Base-by-base conservation (phyloP, 108 stramenopile species). In the Nitzschia sp. region DNA sequence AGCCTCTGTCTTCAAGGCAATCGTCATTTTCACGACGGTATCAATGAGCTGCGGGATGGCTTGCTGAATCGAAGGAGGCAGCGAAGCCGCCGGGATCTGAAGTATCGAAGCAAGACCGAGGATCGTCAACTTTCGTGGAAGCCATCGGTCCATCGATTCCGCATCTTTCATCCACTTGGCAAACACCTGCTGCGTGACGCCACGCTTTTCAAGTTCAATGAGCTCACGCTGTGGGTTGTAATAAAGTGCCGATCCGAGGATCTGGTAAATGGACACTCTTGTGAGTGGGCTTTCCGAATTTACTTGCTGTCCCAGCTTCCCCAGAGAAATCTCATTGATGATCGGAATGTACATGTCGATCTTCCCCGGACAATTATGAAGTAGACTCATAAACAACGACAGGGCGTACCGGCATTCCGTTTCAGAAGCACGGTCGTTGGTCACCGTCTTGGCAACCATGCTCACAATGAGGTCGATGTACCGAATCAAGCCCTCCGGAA, bases 401-500 rank as follows among this genome's bases (percentile, higher is more conserved):
- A 94, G 78, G 17, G 92, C 92, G 64, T 90, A 88, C 2, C 92
- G 79, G 56, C 88, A 89, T 84, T 98, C 97, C 26, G 73, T 74
- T 70, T 97, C 95, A 13, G 88, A 88, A 11, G 92, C 78, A 17
- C 90, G 68, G 38, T 96, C 94, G 57, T 90, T 91, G 21, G 85
- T 75, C 0, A 97, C 82, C 13, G 95, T 91, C 64, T 94, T 91
- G n/a, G 86, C 73, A 3, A 91, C 93, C 68, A 96, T 94, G 60
- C 81, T 93, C 54, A 94, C 80, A 46, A 97, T 83, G 77, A 96
- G 75, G 59, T 95, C 92, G 57, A 97, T 79, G 68, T 94, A 95
- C 17, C 84, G 75, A 49, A 81, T 82, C 73, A 47, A 46, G 54
- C 76, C 73, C 74, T 91, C 86, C 0, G 82, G 82, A 1, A 86